A percentile compares a stretch with the other conserved stretches of the same genome.
phyloP scores from a whole-genome alignment of 805 yeast species.

The Alloascoidea hylecoeti region DNA sequence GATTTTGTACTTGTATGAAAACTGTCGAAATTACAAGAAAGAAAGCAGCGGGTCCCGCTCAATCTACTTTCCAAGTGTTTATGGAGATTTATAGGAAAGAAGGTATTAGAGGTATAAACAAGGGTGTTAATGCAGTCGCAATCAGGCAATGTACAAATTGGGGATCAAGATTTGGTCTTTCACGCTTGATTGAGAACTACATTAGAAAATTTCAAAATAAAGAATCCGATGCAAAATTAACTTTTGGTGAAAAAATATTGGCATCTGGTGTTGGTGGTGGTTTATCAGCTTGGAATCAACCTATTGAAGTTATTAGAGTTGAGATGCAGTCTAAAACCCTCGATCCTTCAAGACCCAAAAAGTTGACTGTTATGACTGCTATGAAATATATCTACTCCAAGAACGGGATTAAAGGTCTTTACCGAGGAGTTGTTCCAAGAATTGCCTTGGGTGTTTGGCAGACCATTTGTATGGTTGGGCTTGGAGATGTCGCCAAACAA shows the following conservation, averaged over 20 bases:
- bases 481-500: conserved; percentile 87
- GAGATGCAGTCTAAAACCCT: conserved; percentile 95
- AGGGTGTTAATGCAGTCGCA: conserved; percentile 98
- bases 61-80: conserved; percentile 75
- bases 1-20: conserved; percentile 98
- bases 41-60: conserved; percentile 51
- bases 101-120: conserved; percentile 90
- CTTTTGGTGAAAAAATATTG: conserved; percentile 66
- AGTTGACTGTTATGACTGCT: conserved; percentile 64
- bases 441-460: conserved; percentile 96
- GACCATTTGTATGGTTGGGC: conserved; percentile 95
- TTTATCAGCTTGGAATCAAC: conserved; percentile 96
- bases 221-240: conserved; percentile 42
- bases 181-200: conserved; percentile 80
- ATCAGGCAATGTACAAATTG: conserved; percentile 97
- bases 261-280: conserved; percentile 95
- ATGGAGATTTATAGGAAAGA: conserved; percentile 71
- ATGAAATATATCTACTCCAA: conserved; percentile 69
- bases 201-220: conserved; percentile 57
- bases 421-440: conserved; percentile 95
- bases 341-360: conserved; percentile 93
- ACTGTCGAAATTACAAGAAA: conserved; percentile 93
- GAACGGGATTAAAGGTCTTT: conserved; percentile 82
- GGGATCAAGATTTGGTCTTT: conserved; percentile 94
- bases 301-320: conserved; percentile 93